These are phyloP conservation scores for Phalaenopsis aphrodite DNA, from an alignment of 106 monocot genomes.

Conservation along the genomic window DNA sequence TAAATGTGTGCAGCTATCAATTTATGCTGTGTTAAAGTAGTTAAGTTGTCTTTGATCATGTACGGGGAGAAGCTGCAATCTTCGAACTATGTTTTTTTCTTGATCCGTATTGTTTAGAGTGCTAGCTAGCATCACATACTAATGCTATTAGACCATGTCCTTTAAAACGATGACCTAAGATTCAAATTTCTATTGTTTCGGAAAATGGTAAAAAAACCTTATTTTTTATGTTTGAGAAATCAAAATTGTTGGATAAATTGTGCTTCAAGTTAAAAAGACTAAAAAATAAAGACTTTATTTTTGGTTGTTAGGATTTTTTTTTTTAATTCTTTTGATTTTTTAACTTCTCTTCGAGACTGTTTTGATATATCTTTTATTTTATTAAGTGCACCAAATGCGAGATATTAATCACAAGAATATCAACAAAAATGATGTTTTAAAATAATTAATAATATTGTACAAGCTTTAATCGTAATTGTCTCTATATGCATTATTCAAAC, in stretches of 20 bases:
- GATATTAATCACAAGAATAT: not conserved
- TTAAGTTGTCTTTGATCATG: not conserved
- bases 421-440: too few species aligned
- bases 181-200: not conserved
- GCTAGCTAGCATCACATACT: too few species aligned
- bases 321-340: not conserved
- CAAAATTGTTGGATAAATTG: not conserved
- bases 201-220: not conserved
- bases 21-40: not conserved
- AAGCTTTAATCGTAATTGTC: too few species aligned
- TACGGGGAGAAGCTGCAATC: not conserved
- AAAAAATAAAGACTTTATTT: not conserved
- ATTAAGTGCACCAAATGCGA: not conserved
- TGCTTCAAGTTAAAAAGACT: not conserved
- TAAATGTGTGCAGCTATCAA: not conserved
- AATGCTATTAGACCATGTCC: not conserved
- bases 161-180: not conserved
- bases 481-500: too few species aligned
- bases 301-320: too few species aligned
- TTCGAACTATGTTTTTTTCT: not conserved
- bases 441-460: too few species aligned
- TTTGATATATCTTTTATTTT: not conserved
- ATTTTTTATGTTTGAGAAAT: not conserved
- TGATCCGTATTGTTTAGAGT: not conserved
- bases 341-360: not conserved